Percentiles rank a stretch among this genome's conserved stretches.
These are phyloP conservation scores for Ilex paraguariensis DNA, from an alignment of 305 asterid species.

Conservation along the genomic window DNA sequence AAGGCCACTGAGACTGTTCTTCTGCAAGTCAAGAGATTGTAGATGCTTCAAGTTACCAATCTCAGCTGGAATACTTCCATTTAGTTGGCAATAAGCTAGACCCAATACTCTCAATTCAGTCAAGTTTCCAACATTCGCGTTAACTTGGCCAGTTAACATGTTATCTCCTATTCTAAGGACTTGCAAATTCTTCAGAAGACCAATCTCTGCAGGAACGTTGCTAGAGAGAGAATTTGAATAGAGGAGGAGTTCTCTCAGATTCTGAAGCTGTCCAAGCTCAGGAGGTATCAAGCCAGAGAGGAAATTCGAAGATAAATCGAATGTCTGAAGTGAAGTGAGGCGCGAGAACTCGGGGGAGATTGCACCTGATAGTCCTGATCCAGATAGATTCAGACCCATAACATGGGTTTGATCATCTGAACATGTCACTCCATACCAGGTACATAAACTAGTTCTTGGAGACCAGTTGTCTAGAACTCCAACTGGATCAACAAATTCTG, in stretches of 20 bases:
- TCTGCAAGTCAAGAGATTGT: slow-evolving; percentile 51
- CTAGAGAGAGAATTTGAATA: slow-evolving; percentile 60
- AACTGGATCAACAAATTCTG: slow-evolving; percentile 50
- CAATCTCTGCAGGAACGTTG: slow-evolving; percentile 54
- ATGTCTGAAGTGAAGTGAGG: slow-evolving; percentile 47
- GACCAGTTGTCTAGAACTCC: slow-evolving; percentile 66
- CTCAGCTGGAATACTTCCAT: slow-evolving; percentile 69
- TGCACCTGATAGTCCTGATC: slow-evolving; percentile 51
- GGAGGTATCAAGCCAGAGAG: slow-evolving; percentile 62
- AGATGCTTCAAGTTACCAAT: slow-evolving; percentile 59
- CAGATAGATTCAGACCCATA: slow-evolving; percentile 52
- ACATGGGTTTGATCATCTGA: slow-evolving; percentile 43
- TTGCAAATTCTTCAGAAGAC: slow-evolving; percentile 46
- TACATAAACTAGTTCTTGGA: slow-evolving; percentile 43
- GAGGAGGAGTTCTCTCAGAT: slow-evolving; percentile 49
- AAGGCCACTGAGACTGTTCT: slow-evolving; percentile 46
- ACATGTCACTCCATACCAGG: slow-evolving; percentile 76
- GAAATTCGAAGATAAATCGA: slow-evolving; percentile 62
- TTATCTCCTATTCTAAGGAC: slow-evolving; percentile 78
- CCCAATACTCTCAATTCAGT: slow-evolving; percentile 56
- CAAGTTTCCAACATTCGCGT: slow-evolving; percentile 44
- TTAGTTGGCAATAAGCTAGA: slow-evolving; percentile 59
- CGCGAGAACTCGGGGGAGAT: slow-evolving; percentile 48
- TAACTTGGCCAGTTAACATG: slow-evolving; percentile 46
- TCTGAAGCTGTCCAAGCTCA: slow-evolving; percentile 46